Evolutionary conservation across 2,329 filamentous ascomycete genomes (phyloP).

Genomic region (Fusarium sp.): DNA sequence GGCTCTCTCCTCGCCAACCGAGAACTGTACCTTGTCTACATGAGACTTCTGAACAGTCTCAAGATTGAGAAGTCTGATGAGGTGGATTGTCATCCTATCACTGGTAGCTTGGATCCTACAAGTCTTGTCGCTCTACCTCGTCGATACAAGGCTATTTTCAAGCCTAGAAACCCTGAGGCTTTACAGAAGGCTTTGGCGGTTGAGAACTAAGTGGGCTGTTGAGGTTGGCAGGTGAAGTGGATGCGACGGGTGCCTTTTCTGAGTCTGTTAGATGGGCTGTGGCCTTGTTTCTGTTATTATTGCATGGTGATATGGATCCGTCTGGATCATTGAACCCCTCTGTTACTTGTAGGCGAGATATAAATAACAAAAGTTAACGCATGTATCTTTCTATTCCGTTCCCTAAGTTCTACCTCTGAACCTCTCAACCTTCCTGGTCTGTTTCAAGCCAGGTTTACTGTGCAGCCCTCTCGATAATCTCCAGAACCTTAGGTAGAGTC

Average conservation of each 20-base stretch:
- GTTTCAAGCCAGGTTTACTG: accelerated
- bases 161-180: constrained; percentile 55
- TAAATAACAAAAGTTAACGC: not conserved
- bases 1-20: constrained; percentile 67
- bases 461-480: not conserved
- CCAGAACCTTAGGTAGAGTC: not conserved
- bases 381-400: accelerated
- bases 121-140: constrained; percentile 70
- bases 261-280: accelerated
- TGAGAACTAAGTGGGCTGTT: not conserved
- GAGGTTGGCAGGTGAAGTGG: too few relatives aligned
- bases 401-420: accelerated
- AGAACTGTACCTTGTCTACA: constrained; percentile 72
- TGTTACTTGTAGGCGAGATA: not conserved
- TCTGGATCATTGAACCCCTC: not conserved
- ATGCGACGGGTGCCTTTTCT: accelerated
- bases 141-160: constrained; percentile 67
- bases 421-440: accelerated
- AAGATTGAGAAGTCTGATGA: constrained; percentile 64
- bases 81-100: constrained; percentile 68
- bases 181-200: constrained; percentile 26
- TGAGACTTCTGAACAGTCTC: constrained; percentile 71
- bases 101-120: constrained; percentile 68
- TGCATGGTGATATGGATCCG: not conserved
- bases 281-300: not conserved